These are phyloP conservation scores for Hypoxylon sp. DNA, from an alignment of 2,329 filamentous ascomycete genomes.

Conservation along the genomic window DNA sequence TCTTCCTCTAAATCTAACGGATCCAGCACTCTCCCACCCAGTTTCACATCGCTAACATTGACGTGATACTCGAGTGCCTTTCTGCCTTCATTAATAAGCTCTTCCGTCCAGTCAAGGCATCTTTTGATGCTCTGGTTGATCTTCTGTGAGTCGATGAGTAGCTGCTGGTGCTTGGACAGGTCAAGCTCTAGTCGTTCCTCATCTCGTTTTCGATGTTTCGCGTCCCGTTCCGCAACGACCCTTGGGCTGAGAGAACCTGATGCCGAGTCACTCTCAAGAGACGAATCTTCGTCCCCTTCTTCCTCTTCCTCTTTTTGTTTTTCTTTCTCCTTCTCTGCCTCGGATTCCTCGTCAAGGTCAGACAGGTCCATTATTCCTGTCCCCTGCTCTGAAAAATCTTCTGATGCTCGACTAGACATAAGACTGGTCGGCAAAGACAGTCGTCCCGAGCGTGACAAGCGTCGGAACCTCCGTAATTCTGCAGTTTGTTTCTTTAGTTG, in stretches of 20 bases:
- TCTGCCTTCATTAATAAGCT: slow-evolving; percentile 88
- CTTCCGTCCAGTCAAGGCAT: slow-evolving; percentile 91
- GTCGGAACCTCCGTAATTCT: slow-evolving; percentile 86
- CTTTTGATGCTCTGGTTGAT: slow-evolving; percentile 95
- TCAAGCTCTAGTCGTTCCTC: slow-evolving; percentile 89
- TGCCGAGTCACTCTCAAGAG: slow-evolving; percentile 59
- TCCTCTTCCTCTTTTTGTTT: slow-evolving; percentile 58
- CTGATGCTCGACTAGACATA: slow-evolving; percentile 62
- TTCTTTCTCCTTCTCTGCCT: slow-evolving; percentile 54
- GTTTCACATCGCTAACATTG: slow-evolving; percentile 80
- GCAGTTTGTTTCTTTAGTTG: slow-evolving; percentile 92
- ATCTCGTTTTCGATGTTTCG: slow-evolving; percentile 77
- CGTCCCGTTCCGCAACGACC: slow-evolving; percentile 60
- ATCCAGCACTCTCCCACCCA: slow-evolving; percentile 84
- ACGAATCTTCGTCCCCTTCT: slow-evolving; percentile 67
- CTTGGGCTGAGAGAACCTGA: slow-evolving; percentile 60
- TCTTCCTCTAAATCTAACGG: slow-evolving; percentile 68
- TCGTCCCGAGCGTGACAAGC: slow-evolving; percentile 85
- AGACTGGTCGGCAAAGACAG: slow-evolving; percentile 72
- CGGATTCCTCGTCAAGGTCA: slow-evolving; percentile 65
- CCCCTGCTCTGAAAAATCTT: slow-evolving; percentile 60
- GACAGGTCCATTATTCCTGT: slow-evolving; percentile 62
- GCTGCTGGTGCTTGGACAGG: slow-evolving; percentile 87
- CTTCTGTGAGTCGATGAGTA: slow-evolving; percentile 91
- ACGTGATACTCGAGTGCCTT: slow-evolving; percentile 90